phyloP scores from a whole-genome alignment of 1,284 basidiomycete genomes.

The Somion occarium region DNA sequence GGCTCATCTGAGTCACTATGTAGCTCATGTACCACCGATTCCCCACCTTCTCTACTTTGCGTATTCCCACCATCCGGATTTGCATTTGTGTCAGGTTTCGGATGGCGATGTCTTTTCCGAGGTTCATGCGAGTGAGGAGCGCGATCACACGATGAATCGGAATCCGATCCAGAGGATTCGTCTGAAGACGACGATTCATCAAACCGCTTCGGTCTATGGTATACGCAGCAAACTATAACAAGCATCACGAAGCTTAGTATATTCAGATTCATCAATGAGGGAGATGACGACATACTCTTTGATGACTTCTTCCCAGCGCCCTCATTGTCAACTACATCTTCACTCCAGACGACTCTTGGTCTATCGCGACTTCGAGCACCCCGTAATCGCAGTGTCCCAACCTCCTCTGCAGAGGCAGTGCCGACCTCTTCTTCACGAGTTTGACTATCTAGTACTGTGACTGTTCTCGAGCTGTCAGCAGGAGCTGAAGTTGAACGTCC shows the following conservation, averaged over 20 bases:
- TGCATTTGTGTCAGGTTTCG: constrained; percentile 17
- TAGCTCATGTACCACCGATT: constrained; percentile 29
- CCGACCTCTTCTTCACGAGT: constrained; percentile 29
- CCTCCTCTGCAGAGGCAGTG: constrained; percentile 15
- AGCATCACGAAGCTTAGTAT: too few relatives aligned
- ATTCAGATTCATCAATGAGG: neutral
- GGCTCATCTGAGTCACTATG: constrained; percentile 31
- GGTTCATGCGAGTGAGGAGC: constrained; percentile 20
- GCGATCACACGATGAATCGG: constrained; percentile 29
- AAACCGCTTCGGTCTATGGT: constrained; percentile 72
- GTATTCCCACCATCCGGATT: constrained; percentile 18
- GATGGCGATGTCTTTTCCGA: constrained; percentile 23
- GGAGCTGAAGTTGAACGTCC: constrained; percentile 34
- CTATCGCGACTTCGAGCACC: constrained; percentile 35
- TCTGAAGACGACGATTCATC: constrained; percentile 77
- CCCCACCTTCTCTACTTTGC: constrained; percentile 19
- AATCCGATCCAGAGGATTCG: constrained; percentile 45
- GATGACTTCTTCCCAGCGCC: constrained; percentile 75
- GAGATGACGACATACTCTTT: constrained; percentile 59
- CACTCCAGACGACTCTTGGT: constrained; percentile 67
- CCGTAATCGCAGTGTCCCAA: constrained; percentile 52
- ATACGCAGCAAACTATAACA: constrained; percentile 79
- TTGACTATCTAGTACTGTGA: constrained; percentile 42
- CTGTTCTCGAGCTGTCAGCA: constrained; percentile 53
- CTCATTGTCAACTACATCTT: constrained; percentile 84